These are phyloP conservation scores for Cladosporium sp. DNA, from an alignment of 2,329 filamentous ascomycete genomes.

Conservation along the genomic window DNA sequence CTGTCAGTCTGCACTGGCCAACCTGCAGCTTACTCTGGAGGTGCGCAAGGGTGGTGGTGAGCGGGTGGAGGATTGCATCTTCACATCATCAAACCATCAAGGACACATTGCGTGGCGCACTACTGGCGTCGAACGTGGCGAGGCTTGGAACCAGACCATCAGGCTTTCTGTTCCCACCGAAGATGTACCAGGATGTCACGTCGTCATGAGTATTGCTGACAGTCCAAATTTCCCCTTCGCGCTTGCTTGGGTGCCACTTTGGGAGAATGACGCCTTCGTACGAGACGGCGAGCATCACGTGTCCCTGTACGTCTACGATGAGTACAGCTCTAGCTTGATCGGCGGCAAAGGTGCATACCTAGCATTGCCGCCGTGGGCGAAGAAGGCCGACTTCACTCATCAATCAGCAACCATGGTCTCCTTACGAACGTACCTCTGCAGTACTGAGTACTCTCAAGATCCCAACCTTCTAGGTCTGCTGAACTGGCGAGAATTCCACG, in stretches of 20 bases:
- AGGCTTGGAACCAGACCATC: constrained; percentile 85
- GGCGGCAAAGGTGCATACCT: constrained; percentile 83
- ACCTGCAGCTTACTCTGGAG: constrained; percentile 86
- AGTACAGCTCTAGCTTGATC: constrained; percentile 75
- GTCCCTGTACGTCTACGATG: constrained; percentile 87
- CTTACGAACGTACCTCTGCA: constrained; percentile 85
- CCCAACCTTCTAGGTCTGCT: constrained; percentile 79
- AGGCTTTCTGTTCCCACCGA: constrained; percentile 75
- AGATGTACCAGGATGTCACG: constrained; percentile 78
- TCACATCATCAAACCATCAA: constrained; percentile 76
- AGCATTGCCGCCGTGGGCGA: constrained; percentile 76
- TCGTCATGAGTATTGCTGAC: constrained; percentile 88
- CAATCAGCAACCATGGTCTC: constrained; percentile 72
- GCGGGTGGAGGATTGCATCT: constrained; percentile 85
- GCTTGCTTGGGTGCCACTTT: constrained; percentile 87
- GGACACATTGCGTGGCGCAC: constrained; percentile 86
- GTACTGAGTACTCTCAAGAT: constrained; percentile 92
- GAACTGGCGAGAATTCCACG: constrained; percentile 65
- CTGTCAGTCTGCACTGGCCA: constrained; percentile 61
- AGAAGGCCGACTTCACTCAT: constrained; percentile 70
- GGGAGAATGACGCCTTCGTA: constrained; percentile 88
- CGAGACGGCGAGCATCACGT: constrained; percentile 80
- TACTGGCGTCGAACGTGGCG: constrained; percentile 73
- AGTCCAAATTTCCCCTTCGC: constrained; percentile 86
- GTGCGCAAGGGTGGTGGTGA: constrained; percentile 77